Percentiles rank a stretch among this genome's conserved stretches.
Evolutionary conservation across 139 green algal species (phyloP).

Genomic region (Tetratostichococcus sp.): DNA sequence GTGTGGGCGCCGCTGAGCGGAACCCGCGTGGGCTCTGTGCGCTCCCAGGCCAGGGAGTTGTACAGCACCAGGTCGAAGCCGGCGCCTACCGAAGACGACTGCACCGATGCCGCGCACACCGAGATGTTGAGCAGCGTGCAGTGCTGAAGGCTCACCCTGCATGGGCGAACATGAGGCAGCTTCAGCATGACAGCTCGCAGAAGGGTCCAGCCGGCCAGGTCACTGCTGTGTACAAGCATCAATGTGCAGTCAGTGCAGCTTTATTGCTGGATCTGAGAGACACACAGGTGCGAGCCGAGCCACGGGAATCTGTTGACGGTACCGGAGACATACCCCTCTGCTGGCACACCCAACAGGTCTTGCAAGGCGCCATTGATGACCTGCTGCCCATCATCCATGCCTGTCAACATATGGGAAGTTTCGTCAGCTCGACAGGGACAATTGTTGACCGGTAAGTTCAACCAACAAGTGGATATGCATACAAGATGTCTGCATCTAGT

Average conservation of each 20-base stretch:
- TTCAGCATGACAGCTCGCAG: too few relatives aligned
- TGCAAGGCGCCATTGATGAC: background rate
- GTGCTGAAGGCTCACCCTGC: background rate
- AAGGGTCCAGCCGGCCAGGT: too few relatives aligned
- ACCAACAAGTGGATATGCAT: too few relatives aligned
- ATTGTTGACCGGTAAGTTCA: too few relatives aligned
- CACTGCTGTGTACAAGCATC: too few relatives aligned
- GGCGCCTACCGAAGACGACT: conserved; percentile 13
- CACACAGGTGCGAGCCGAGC: too few relatives aligned
- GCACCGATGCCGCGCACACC: conserved; percentile 50
- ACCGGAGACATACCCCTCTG: background rate
- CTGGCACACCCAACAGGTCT: background rate
- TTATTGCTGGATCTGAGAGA: too few relatives aligned
- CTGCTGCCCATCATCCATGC: background rate
- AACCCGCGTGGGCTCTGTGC: conserved; percentile 54
- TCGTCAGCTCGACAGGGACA: too few relatives aligned
- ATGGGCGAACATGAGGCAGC: too few relatives aligned
- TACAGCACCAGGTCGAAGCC: conserved; percentile 65
- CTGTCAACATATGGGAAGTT: background rate
- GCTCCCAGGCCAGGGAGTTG: conserved; percentile 72
- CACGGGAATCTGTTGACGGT: too few relatives aligned
- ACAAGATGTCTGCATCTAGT: too few relatives aligned
- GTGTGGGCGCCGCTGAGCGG: conserved; percentile 28
- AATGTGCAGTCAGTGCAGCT: too few relatives aligned
- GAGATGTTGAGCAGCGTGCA: conserved; percentile 60